These are phyloP conservation scores for Fusarium albidum DNA, from an alignment of 2,329 filamentous ascomycete species.

Conservation along the genomic window DNA sequence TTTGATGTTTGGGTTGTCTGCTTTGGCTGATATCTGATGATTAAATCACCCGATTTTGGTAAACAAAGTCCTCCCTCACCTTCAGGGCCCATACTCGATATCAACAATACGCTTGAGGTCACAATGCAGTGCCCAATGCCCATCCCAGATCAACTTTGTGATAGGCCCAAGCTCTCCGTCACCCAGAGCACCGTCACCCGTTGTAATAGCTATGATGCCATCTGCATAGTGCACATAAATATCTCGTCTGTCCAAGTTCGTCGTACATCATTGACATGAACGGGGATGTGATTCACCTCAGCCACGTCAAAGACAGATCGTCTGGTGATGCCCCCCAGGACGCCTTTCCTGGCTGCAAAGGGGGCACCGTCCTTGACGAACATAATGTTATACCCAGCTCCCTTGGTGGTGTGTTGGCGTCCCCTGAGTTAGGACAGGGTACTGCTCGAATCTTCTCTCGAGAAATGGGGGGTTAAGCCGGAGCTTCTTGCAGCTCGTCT, in stretches of 20 bases:
- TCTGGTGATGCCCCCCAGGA: constrained; percentile 57
- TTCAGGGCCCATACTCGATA: constrained; percentile 37
- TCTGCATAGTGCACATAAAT: constrained; percentile 62
- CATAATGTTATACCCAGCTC: constrained; percentile 58
- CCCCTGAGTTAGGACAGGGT: constrained; percentile 61
- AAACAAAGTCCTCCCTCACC: too few species aligned
- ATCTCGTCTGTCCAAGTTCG: constrained; percentile 54
- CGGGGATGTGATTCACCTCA: constrained; percentile 41
- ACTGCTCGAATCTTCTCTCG: constrained; percentile 51
- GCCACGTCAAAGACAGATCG: constrained; percentile 58
- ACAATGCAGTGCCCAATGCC: constrained; percentile 59
- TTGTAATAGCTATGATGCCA: constrained; percentile 61
- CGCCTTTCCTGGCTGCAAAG: constrained; percentile 56
- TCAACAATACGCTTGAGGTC: constrained; percentile 47
- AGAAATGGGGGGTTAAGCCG: constrained; percentile 53
- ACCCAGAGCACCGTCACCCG: constrained; percentile 52
- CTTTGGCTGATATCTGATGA: too few species aligned
- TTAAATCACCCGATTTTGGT: too few species aligned
- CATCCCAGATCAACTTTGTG: constrained; percentile 58
- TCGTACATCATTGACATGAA: constrained; percentile 51
- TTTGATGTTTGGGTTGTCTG: too few species aligned
- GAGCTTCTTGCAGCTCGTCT: constrained; percentile 55
- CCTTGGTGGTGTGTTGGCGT: constrained; percentile 59
- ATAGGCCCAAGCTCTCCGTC: constrained; percentile 54
- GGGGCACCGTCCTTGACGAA: constrained; percentile 54